A percentile compares a stretch with the other conserved stretches of the same genome.
Evolutionary conservation across 768 basidiomycete genomes (phyloP).

Genomic region (Mrakia frigida): DNA sequence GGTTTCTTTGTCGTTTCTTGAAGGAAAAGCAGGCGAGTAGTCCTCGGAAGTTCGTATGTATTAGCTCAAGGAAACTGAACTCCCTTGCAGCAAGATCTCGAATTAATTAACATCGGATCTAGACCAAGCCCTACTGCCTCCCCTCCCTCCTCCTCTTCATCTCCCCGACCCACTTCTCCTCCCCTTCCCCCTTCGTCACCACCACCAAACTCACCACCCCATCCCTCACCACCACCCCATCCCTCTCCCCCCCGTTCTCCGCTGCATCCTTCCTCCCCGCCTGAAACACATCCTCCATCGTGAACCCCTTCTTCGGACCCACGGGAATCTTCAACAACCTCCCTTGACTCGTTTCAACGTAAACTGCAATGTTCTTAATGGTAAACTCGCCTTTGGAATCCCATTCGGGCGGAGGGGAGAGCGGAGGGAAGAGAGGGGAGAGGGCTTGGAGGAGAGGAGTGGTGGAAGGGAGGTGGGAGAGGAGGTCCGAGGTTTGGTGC

Average conservation of each 20-base stretch:
- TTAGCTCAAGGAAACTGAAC: too few relatives aligned
- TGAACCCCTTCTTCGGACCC: conserved; percentile 61
- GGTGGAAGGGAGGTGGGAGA: conserved; percentile 77
- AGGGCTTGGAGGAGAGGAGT: conserved; percentile 76
- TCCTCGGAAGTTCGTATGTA: too few relatives aligned
- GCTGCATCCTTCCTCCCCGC: conserved; percentile 56
- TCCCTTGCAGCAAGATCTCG: too few relatives aligned
- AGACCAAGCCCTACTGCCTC: too few relatives aligned
- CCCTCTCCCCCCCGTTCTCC: conserved; percentile 48
- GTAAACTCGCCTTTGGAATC: conserved; percentile 66
- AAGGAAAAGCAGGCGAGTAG: too few relatives aligned
- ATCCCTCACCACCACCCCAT: conserved; percentile 71
- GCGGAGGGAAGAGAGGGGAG: conserved; percentile 72
- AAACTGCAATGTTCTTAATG: conserved; percentile 63
- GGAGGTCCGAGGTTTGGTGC: conserved; percentile 81
- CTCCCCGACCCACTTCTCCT: conserved; percentile 30
- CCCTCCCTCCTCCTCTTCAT: conserved; percentile 21
- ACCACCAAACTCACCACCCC: conserved; percentile 46
- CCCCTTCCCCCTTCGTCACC: conserved; percentile 41
- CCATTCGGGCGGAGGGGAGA: conserved; percentile 50
- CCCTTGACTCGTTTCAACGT: conserved; percentile 70
- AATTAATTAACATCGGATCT: background rate
- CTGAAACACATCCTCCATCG: conserved; percentile 66
- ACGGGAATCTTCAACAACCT: conserved; percentile 80
- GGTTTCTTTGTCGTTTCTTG: too few relatives aligned